Base-by-base conservation (phyloP, 2,329 filamentous ascomycete species). In the Aspergillus sp. region DNA sequence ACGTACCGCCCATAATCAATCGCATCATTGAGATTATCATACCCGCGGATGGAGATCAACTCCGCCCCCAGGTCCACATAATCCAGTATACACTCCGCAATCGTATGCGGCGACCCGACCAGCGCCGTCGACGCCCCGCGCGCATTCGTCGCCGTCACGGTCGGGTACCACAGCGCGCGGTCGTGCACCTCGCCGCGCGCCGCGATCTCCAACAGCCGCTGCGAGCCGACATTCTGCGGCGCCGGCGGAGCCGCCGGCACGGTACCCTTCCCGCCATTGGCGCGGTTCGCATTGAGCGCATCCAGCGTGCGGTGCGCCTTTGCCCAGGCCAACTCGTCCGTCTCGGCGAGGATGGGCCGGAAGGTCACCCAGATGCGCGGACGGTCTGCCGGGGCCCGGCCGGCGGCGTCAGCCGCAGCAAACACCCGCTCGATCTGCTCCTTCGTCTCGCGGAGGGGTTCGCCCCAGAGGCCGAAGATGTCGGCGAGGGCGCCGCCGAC, bases 301-400 rank as follows among this genome's bases (percentile, higher is more conserved):
- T 83, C 81, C 0, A 85, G 74, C 0, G 78, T 84, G 21, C 73
- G 72, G 63, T 85, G 76, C 3, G 83, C 83, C 69, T 85, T 85
- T 3, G 73, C 75, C 83, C 83, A 86, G 1, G 83, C 83, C 5
- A 85, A 73, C 17, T 85, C 82, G 13, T 85, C 82, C 0, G 82
- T 85, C 68, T 85, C 82, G 0, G 82, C 82, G 0, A 78, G 60
- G 53, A 86, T 85, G 3, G 83, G 83, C 2, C 83, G 76, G 76
- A 85, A 85, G 0, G 83, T 85, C 1, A 86, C 83, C 83, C 83
- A 86, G 60, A 86, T 85, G 3, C 81, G 71, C 5, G 83, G 83
- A 0, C 77, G 70, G 56, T 85, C 82, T 0, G 55, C 63, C 1
- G 83, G 81, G 0, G 55, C 59, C 1, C 83, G 77, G 0, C 82